Percentiles rank a stretch among this genome's conserved stretches.
These are phyloP conservation scores for Botrytis byssoidea DNA, from an alignment of 2,329 filamentous ascomycete species.

Conservation along the genomic window DNA sequence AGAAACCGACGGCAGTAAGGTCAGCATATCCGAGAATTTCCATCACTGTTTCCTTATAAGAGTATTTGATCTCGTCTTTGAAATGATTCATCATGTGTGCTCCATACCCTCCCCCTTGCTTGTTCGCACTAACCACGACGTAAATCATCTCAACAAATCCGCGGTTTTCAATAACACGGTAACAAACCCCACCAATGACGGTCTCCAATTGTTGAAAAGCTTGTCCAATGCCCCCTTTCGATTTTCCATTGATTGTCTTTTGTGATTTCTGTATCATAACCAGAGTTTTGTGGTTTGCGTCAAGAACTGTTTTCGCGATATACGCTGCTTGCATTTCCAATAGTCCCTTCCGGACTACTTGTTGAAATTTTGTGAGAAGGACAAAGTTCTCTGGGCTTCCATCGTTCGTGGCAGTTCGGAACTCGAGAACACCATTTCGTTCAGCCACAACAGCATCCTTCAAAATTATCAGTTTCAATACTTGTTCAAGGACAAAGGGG, in stretches of 20 bases:
- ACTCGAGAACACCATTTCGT: background rate
- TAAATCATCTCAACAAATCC: conserved; percentile 7
- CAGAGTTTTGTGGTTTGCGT: background rate
- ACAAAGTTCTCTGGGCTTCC: background rate
- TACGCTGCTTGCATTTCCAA: background rate
- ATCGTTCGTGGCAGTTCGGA: background rate
- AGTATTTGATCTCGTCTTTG: conserved; percentile 8
- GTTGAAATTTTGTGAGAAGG: background rate
- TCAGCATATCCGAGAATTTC: conserved; percentile 5
- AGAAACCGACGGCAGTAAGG: conserved; percentile 1
- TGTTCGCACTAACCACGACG: background rate
- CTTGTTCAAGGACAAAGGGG: background rate
- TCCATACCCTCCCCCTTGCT: background rate
- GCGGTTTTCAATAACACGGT: background rate
- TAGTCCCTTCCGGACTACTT: background rate
- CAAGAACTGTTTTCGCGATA: background rate
- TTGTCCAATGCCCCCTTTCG: too few species aligned
- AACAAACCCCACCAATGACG: background rate
- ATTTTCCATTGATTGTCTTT: too few species aligned
- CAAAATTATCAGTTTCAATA: background rate
- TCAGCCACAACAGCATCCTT: background rate
- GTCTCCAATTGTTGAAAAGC: background rate
- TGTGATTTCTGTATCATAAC: background rate
- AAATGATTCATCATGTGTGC: background rate
- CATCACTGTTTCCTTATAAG: background rate